These are phyloP conservation scores for Peronospora belbahrii DNA, from an alignment of 352 stramenopile species.

Conservation along the genomic window DNA sequence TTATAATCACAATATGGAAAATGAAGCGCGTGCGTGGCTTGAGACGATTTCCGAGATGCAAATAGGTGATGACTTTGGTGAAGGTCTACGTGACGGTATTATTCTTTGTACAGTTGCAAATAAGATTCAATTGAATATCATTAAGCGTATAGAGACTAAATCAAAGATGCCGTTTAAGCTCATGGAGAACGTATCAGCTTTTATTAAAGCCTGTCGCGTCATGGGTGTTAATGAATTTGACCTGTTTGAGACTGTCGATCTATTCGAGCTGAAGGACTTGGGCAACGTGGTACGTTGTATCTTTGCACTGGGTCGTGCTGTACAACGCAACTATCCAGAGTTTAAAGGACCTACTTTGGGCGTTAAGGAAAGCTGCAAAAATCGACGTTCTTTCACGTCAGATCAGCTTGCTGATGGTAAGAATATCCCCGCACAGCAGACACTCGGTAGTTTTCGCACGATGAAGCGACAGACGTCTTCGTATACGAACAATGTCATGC, in stretches of 20 bases:
- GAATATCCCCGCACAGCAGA: constrained; percentile 55
- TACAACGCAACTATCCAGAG: constrained; percentile 66
- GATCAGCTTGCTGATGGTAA: constrained; percentile 58
- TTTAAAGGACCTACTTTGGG: constrained; percentile 70
- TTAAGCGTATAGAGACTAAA: constrained; percentile 70
- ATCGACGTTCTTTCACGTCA: constrained; percentile 60
- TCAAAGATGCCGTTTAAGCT: constrained; percentile 90
- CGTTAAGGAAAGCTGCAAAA: constrained; percentile 77
- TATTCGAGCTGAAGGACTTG: constrained; percentile 87
- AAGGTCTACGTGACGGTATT: constrained; percentile 68
- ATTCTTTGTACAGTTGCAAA: constrained; percentile 84
- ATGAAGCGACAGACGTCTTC: constrained; percentile 53
- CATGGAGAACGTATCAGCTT: constrained; percentile 88
- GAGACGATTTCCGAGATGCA: constrained; percentile 66
- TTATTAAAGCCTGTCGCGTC: constrained; percentile 71
- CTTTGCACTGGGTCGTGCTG: constrained; percentile 58
- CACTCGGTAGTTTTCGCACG: constrained; percentile 60
- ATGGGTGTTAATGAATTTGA: constrained; percentile 88
- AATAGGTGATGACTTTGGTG: constrained; percentile 76
- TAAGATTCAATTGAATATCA: constrained; percentile 54
- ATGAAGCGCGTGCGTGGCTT: constrained; percentile 81
- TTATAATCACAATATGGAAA: constrained; percentile 86
- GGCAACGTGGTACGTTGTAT: constrained; percentile 76
- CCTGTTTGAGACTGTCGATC: constrained; percentile 85
- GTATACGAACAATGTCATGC: constrained; percentile 61